Evolutionary conservation across 768 basidiomycete species (phyloP).

Genomic region (Sutorius australiensis): DNA sequence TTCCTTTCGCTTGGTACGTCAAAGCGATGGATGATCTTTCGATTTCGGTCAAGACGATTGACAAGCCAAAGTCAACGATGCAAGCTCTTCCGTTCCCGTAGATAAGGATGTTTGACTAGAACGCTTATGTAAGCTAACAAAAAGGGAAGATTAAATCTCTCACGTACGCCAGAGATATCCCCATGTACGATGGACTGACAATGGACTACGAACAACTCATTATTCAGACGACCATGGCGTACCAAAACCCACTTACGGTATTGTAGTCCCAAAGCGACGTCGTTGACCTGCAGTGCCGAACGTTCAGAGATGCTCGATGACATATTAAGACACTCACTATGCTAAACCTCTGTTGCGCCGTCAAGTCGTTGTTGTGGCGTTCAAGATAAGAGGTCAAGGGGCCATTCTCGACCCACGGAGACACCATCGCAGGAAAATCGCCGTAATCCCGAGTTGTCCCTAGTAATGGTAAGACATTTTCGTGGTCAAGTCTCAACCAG

Average conservation of each 20-base stretch:
- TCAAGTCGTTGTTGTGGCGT: slow-evolving; percentile 9
- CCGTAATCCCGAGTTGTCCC: slow-evolving; percentile 29
- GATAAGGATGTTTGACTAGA: slow-evolving; percentile 44
- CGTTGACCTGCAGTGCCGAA: slow-evolving; percentile 15
- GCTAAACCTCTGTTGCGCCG: slow-evolving; percentile 7
- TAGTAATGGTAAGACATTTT: slow-evolving; percentile 29
- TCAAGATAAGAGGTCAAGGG: slow-evolving; percentile 24
- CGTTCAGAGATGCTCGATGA: neutral
- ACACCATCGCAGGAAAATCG: slow-evolving; percentile 31
- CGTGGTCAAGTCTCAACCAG: slow-evolving; percentile 30
- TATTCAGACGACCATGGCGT: neutral
- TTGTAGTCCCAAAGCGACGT: slow-evolving; percentile 26
- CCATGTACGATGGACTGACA: slow-evolving; percentile 21
- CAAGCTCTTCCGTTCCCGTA: slow-evolving; percentile 39
- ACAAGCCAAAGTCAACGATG: slow-evolving; percentile 47
- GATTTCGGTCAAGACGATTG: slow-evolving; percentile 36
- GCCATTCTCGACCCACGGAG: slow-evolving; percentile 32
- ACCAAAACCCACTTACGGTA: slow-evolving; percentile 15
- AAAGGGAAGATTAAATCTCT: neutral
- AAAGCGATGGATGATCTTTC: slow-evolving; percentile 32
- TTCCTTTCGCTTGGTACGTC: slow-evolving; percentile 31
- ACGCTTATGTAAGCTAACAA: neutral
- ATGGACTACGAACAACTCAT: slow-evolving; percentile 16
- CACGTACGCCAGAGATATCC: slow-evolving; percentile 29
- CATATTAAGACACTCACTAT: slow-evolving; percentile 9